These are phyloP conservation scores for Termitomyces sp. DNA, from an alignment of 768 basidiomycete genomes.

Conservation along the genomic window DNA sequence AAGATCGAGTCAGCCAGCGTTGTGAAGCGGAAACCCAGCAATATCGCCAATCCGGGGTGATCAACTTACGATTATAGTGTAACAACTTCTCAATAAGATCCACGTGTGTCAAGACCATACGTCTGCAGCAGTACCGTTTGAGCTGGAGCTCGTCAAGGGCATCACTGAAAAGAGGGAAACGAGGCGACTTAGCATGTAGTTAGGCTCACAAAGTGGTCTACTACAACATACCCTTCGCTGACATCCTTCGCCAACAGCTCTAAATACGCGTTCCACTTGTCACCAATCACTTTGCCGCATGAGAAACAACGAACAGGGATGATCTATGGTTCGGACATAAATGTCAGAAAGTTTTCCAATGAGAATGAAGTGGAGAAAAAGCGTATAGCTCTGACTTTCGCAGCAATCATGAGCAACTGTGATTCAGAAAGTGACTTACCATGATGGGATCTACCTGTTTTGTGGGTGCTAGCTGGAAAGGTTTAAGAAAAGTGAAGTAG, in stretches of 20 bases:
- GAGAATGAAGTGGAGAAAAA: background rate
- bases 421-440: background rate
- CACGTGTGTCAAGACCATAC: constrained; percentile 97
- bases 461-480: too few relatives aligned
- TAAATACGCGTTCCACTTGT: constrained; percentile 91
- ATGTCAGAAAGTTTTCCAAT: background rate
- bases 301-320: constrained; percentile 96
- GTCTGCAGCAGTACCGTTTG: constrained; percentile 92
- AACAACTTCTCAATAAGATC: constrained; percentile 96
- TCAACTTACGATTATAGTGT: constrained; percentile 85
- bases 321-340: constrained; percentile 49
- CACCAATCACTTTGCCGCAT: constrained; percentile 95
- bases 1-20: background rate
- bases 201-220: background rate
- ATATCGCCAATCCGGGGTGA: background rate
- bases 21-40: too few relatives aligned
- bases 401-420: background rate
- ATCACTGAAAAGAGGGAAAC: constrained; percentile 47
- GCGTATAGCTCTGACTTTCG: too few relatives aligned
- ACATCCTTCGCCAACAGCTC: constrained; percentile 76
- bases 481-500: too few relatives aligned
- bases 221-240: constrained; percentile 75
- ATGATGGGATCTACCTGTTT: background rate
- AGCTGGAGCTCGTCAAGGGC: constrained; percentile 86
- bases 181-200: background rate